These are phyloP conservation scores for Leishmania turanica DNA, from an alignment of 208 protist species.

Conservation along the genomic window DNA sequence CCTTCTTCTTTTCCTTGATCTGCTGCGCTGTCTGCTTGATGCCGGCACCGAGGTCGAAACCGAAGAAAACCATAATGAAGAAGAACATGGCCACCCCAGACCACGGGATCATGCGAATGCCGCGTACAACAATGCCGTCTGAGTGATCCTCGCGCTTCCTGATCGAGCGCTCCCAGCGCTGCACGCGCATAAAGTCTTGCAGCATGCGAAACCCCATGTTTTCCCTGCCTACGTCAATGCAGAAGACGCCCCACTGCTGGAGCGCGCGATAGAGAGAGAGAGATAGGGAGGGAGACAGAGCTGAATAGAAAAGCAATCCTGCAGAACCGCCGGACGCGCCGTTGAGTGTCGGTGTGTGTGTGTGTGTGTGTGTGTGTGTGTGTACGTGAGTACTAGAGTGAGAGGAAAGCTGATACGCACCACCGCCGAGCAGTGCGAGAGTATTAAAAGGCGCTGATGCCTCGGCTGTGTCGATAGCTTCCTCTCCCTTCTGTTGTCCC, in stretches of 20 bases:
- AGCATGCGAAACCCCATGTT: slow-evolving; percentile 62
- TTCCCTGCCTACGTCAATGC: not conserved
- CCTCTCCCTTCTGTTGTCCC: not conserved
- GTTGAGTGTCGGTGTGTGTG: not conserved
- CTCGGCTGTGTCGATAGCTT: not conserved
- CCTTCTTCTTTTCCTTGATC: slow-evolving; percentile 80
- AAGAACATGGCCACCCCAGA: slow-evolving; percentile 78
- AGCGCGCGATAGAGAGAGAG: not conserved
- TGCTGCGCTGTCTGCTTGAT: slow-evolving; percentile 75
- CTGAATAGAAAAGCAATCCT: not conserved
- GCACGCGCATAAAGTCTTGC: slow-evolving; percentile 65
- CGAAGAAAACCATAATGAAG: slow-evolving; percentile 89
- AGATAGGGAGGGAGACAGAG: not conserved
- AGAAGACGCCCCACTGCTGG: not conserved
- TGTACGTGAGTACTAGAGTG: not conserved
- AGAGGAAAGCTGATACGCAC: not conserved
- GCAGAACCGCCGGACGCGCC: not conserved
- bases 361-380: not conserved
- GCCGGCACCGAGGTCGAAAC: slow-evolving; percentile 76
- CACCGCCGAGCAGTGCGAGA: not conserved
- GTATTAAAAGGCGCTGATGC: not conserved
- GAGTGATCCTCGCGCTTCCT: slow-evolving; percentile 48
- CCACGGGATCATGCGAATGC: slow-evolving; percentile 74
- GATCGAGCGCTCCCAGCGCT: slow-evolving; percentile 77
- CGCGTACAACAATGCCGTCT: slow-evolving; percentile 48